Evolutionary conservation across 2,329 filamentous ascomycete genomes (phyloP), one percentile per base, ranked within the genome.

Genomic region (Clonostachys rhizophaga): DNA sequence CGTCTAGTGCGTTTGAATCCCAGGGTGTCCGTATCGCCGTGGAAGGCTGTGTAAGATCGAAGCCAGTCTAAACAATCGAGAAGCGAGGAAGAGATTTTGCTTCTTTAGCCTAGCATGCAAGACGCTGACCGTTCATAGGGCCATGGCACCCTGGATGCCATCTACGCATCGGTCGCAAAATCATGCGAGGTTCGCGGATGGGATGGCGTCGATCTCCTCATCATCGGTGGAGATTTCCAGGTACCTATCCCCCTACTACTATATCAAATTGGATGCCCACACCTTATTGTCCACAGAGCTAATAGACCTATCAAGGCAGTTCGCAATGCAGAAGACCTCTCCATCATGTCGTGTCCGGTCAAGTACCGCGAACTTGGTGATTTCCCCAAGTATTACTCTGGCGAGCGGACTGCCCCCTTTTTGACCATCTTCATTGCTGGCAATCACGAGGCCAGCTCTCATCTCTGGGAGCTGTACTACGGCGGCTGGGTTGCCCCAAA

Each of bases 191-290:
- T 78, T 42, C 87, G 87, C 56, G 79, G 79, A 20, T 96, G 92
- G 91, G 75, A 87, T 54, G 81, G 79, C 34, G 83, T 97, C 33
- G 94, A 99, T 64, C 69, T 96, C 11, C 71, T 99, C 55, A 95
- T 99, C 59, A 96, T 99, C 57, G 90, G 92, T 47, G 94, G 94
- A 30, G 94, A 99, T 63, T 99, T 99, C 55, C 90, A 96, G 74
- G 87, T 87, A 69, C 34, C 10, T 4, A 62, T 52, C 7, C n/a
- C 17, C 14, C 10, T 37, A 8, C 10, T 20, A 16, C 35, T 3
- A 24, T 7, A 40, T 35, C 24, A 30, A 30, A 30, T 30, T 9
- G 24, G 24, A 1, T 33, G 7, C 18, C 33, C 5, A 5, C 11
- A 6, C 34, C 12, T 42, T 13, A 6, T 17, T 45, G 33, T 6